Evolutionary conservation across 352 stramenopile genomes (phyloP).

Genomic region (Phytopythium aichiense): DNA sequence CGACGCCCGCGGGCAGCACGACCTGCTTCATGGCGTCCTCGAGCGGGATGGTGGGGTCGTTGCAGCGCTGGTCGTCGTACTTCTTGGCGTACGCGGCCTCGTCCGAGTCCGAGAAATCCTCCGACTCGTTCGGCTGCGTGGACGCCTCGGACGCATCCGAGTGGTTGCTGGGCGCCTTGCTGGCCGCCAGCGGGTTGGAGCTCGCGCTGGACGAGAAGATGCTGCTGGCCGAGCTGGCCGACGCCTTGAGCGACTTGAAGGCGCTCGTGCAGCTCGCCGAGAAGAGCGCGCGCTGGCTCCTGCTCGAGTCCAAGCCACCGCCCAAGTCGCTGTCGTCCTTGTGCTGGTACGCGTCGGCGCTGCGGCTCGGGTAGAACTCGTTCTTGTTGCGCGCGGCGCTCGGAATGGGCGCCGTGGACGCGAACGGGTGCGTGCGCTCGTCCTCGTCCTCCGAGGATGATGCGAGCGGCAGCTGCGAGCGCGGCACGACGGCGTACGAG

Average conservation of each 20-base stretch:
- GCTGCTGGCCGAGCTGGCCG: conserved; percentile 5
- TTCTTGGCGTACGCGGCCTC: conserved; percentile 38
- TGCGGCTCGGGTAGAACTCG: conserved; percentile 3
- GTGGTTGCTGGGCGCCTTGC: conserved; percentile 24
- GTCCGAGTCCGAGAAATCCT: conserved; percentile 42
- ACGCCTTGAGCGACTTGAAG: conserved; percentile 4
- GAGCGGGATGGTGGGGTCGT: conserved; percentile 59
- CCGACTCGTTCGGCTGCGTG: conserved; percentile 49
- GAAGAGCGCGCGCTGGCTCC: conserved; percentile 6
- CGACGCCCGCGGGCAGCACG: conserved; percentile 47
- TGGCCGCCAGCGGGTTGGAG: conserved; percentile 16
- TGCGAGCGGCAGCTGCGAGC: conserved; percentile 17
- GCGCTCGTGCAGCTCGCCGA: conserved; percentile 8
- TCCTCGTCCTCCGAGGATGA: conserved; percentile 8
- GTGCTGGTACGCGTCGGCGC: not conserved
- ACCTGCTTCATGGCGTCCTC: conserved; percentile 80
- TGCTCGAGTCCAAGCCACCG: not conserved
- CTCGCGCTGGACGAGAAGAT: conserved; percentile 8
- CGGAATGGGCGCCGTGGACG: not conserved
- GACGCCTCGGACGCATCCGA: conserved; percentile 28
- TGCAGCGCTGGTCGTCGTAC: conserved; percentile 61
- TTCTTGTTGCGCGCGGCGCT: not conserved
- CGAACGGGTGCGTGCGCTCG: not conserved
- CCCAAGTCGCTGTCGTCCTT: not conserved
- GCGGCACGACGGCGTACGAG: conserved; percentile 54